Evolutionary conservation across 1,284 basidiomycete genomes (phyloP).

Genomic region (Calocybe gambosa): DNA sequence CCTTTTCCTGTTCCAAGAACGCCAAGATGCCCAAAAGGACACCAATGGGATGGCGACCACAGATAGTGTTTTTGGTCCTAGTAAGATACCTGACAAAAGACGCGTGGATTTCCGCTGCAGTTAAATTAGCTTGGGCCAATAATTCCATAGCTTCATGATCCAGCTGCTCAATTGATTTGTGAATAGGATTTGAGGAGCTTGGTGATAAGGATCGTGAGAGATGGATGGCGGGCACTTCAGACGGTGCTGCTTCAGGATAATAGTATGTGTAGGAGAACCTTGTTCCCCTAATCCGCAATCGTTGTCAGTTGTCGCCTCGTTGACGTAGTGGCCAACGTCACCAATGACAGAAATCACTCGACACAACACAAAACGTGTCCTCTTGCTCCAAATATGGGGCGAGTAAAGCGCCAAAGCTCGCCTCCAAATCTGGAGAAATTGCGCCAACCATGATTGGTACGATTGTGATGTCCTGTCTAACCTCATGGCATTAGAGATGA

Average conservation of each 20-base stretch:
- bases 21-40: constrained; percentile 79
- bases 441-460: constrained; percentile 92
- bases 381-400: constrained; percentile 75
- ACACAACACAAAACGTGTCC: constrained; percentile 86
- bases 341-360: constrained; percentile 99
- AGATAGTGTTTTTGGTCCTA: constrained; percentile 92
- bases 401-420: constrained; percentile 62
- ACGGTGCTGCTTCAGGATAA: constrained; percentile 63
- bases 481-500: background rate
- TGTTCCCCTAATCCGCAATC: constrained; percentile 62
- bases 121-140: constrained; percentile 53
- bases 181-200: constrained; percentile 48
- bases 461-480: constrained; percentile 69
- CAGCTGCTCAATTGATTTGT: constrained; percentile 67
- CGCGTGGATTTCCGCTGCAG: constrained; percentile 48
- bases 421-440: constrained; percentile 58
- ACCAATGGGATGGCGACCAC: constrained; percentile 93
- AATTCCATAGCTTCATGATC: constrained; percentile 79
- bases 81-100: constrained; percentile 73
- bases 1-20: constrained; percentile 47
- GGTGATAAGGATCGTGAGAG: constrained; percentile 42
- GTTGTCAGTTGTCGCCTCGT: background rate
- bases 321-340: constrained; percentile 27
- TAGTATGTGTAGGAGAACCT: constrained; percentile 92
- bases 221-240: constrained; percentile 39